These are phyloP conservation scores for Hygrophila difformis DNA, from an alignment of 257 asterid genomes.

Conservation along the genomic window DNA sequence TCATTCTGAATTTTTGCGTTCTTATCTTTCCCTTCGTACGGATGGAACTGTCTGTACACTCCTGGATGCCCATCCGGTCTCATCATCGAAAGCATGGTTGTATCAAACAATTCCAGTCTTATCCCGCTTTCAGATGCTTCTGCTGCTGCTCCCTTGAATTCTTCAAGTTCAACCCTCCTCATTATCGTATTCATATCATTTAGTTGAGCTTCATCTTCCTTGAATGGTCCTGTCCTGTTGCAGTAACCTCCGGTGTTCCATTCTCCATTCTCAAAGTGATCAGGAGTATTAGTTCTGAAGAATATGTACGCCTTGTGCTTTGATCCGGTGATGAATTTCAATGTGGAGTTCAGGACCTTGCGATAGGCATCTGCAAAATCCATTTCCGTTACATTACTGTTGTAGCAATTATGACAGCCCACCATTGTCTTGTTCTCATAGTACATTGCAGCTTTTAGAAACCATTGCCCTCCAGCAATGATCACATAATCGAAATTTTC, in stretches of 20 bases:
- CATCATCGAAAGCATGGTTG: slow-evolving; percentile 38
- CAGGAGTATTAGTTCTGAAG: slow-evolving; percentile 56
- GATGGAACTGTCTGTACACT: slow-evolving; percentile 56
- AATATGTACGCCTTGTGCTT: slow-evolving; percentile 28
- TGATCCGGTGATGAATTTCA: slow-evolving; percentile 27
- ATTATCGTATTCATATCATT: slow-evolving; percentile 26
- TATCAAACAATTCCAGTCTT: slow-evolving; percentile 38
- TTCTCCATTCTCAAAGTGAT: slow-evolving; percentile 68
- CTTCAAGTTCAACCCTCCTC: slow-evolving; percentile 45
- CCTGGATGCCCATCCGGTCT: slow-evolving; percentile 82
- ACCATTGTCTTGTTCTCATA: slow-evolving; percentile 34
- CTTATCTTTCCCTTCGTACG: slow-evolving; percentile 41
- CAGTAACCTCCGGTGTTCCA: slow-evolving; percentile 67
- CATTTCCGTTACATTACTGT: slow-evolving; percentile 38
- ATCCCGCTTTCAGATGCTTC: slow-evolving; percentile 20
- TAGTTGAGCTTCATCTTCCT: slow-evolving; percentile 30
- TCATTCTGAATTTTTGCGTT: slow-evolving; percentile 61
- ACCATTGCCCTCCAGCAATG: slow-evolving; percentile 66
- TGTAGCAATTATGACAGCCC: slow-evolving; percentile 61
- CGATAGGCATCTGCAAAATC: slow-evolving; percentile 43
- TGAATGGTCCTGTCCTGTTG: slow-evolving; percentile 48
- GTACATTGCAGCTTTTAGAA: slow-evolving; percentile 45
- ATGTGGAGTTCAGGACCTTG: slow-evolving; percentile 36
- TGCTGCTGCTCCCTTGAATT: slow-evolving; percentile 25
- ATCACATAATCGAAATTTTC: slow-evolving; percentile 33